Percentiles rank a stretch among this genome's conserved stretches.
Evolutionary conservation across 129 eudicot genomes (phyloP).

Genomic region (Escallonia rubra): DNA sequence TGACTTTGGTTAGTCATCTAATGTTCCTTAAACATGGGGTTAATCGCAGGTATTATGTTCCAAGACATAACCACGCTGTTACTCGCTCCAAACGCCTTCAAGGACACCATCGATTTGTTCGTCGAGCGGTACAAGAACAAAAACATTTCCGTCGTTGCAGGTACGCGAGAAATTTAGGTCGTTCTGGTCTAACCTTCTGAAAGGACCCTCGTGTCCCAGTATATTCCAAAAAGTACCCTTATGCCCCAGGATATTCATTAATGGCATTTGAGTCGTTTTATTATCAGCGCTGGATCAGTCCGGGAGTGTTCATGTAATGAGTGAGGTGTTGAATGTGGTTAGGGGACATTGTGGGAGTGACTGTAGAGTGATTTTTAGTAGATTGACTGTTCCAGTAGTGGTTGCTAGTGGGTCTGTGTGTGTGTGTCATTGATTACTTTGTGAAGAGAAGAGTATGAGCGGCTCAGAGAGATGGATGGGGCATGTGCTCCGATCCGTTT

Average conservation of each 20-base stretch:
- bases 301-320: background rate
- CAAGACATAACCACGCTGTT: conserved; percentile 83
- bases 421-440: conserved; percentile 32
- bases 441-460: conserved; percentile 28
- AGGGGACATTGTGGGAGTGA: conserved; percentile 10
- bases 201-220: background rate
- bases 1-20: too few relatives aligned
- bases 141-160: conserved; percentile 76
- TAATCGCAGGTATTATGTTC: conserved; percentile 73
- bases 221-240: too few relatives aligned
- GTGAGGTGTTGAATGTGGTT: conserved; percentile 8
- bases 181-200: conserved; percentile 8
- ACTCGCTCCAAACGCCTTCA: conserved; percentile 75
- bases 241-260: background rate
- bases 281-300: background rate
- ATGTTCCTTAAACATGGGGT: background rate
- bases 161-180: conserved; percentile 13
- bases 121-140: conserved; percentile 67
- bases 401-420: background rate
- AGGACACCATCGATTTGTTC: conserved; percentile 78
- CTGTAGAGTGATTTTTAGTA: conserved; percentile 33
- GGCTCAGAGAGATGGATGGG: conserved; percentile 40
- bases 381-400: conserved; percentile 20
- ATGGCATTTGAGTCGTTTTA: background rate
- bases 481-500: conserved; percentile 47